Evolutionary conservation across 768 basidiomycete genomes (phyloP), one percentile per base, ranked within the genome.

Genomic region (Tremella mesenterica): DNA sequence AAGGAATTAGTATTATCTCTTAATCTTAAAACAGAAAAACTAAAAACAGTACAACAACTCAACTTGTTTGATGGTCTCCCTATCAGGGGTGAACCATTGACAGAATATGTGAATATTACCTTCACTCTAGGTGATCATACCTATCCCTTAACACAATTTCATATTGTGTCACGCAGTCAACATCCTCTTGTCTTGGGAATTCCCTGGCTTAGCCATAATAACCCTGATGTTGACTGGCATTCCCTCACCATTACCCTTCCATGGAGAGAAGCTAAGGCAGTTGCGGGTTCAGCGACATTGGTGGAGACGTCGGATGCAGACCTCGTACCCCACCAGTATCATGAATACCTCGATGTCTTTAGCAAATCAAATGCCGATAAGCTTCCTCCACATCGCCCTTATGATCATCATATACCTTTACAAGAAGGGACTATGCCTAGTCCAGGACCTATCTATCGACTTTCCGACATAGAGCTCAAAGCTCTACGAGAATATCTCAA

Each of bases 401-500:
- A n/a, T n/a, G n/a, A n/a, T n/a, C n/a, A n/a, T n/a, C n/a, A n/a
- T n/a, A n/a, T n/a, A n/a, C n/a, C n/a, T n/a, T n/a, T 16, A 41
- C 39, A 52, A 30, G 52, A 53, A 7, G 51, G 51, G 13, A 21
- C 57, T n/a, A 53, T 59, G 8, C 71, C 72, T 0, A 62, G 67
- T 0, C 57, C 63, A 8, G 69, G 64, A 21, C 69, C 69, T 4
- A 60, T 77, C 9, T 79, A 77, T 44, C 64, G 64, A 0, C 52
- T 78, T 0, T 73, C 70, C 0, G 68, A 57, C 5, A 28, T 46
- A 0, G 75, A 80, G 56, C 71, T 64, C 6, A 50, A 67, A 13
- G 73, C 69, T 1, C 70, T 79, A 38, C 30, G 44, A 3, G 65
- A 68, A 4, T 79, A 73, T 52, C 45, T 78, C 27, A 63, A 77